These are phyloP conservation scores for Epichloe gansuensis DNA, from an alignment of 2,329 filamentous ascomycete genomes.

Conservation along the genomic window DNA sequence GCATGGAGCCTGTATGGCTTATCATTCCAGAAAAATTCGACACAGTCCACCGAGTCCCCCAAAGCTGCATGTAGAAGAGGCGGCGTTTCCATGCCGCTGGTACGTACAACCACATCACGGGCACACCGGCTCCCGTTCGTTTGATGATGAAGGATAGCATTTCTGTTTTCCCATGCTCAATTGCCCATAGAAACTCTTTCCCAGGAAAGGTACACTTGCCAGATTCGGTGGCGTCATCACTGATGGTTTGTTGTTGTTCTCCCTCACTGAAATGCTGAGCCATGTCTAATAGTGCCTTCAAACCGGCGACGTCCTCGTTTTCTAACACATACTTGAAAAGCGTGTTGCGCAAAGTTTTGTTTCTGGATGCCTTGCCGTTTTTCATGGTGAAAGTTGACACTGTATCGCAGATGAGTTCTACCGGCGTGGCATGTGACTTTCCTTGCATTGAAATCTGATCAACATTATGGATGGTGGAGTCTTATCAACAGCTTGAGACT, in stretches of 20 bases:
- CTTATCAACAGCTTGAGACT: slow-evolving; percentile 47
- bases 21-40: slow-evolving; percentile 69
- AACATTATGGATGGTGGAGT: slow-evolving; percentile 67
- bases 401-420: slow-evolving; percentile 33
- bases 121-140: slow-evolving; percentile 54
- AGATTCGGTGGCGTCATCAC: slow-evolving; percentile 22
- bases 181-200: slow-evolving; percentile 29
- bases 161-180: slow-evolving; percentile 37
- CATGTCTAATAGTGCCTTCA: slow-evolving; percentile 47
- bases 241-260: slow-evolving; percentile 17
- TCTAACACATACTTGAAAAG: slow-evolving; percentile 35
- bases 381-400: slow-evolving; percentile 23
- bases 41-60: slow-evolving; percentile 47
- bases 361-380: slow-evolving; percentile 14
- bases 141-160: slow-evolving; percentile 54
- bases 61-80: slow-evolving; percentile 49
- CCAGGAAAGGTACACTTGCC: slow-evolving; percentile 28
- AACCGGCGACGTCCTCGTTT: slow-evolving; percentile 38
- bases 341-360: slow-evolving; percentile 2
- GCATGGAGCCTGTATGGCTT: slow-evolving; percentile 54
- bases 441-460: slow-evolving; percentile 57
- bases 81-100: slow-evolving; percentile 33
- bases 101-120: slow-evolving; percentile 33
- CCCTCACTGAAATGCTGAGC: slow-evolving; percentile 30
- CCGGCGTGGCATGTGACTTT: slow-evolving; percentile 48